Base-by-base conservation (phyloP, 2,329 filamentous ascomycete genomes). In the Ophiostoma quercus region DNA sequence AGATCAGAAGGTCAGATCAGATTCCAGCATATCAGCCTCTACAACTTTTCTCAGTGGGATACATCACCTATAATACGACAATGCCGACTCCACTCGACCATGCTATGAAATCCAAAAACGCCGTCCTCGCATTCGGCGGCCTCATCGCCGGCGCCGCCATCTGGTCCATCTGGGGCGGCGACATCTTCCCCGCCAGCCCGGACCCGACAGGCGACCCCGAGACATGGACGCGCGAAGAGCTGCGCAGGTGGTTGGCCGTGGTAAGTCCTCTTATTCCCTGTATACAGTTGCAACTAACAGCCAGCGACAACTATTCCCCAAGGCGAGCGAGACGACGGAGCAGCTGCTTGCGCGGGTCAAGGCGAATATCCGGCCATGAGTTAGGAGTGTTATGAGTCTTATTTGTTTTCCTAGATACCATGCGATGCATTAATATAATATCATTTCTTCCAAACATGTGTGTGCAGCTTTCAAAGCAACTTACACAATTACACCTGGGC, bases 151-250 rank as follows among this genome's bases (percentile, higher is more conserved):
- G 91, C 1, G 92, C 90, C 1, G 90, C 92, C 19, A 88, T 87
- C 60, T 97, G 91, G 90, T 86, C 87, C 22, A 94, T 97, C 75
- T 96, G 91, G 89, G 92, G 92, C 70, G 85, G 87, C 68, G 92
- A 94, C 73, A 85, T 97, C 76, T 96, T 97, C 76, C 94, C 94
- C 0, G 79, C 85, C 3, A 82, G 88, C 73, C 72, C 83, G 66
- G 93, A 97, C 77, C 92, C 94, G n/a, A 91, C 82, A 37, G 93
- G 93, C 71, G 85, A 92, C 82, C 87, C 82, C 57, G 81, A 83
- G 57, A 78, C 76, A 11, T 98, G 94, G 94, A 92, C 92, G 0
- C 83, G 84, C 70, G 89, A 92, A 66, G 92, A 98, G 76, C 83
- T 96, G 79, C 84, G 87, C 72, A 83, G 89, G 76, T 98, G 94